A percentile compares a stretch with the other conserved stretches of the same genome.
Evolutionary conservation across 306 rosid genomes (phyloP).

Genomic region (Pueraria montana): DNA sequence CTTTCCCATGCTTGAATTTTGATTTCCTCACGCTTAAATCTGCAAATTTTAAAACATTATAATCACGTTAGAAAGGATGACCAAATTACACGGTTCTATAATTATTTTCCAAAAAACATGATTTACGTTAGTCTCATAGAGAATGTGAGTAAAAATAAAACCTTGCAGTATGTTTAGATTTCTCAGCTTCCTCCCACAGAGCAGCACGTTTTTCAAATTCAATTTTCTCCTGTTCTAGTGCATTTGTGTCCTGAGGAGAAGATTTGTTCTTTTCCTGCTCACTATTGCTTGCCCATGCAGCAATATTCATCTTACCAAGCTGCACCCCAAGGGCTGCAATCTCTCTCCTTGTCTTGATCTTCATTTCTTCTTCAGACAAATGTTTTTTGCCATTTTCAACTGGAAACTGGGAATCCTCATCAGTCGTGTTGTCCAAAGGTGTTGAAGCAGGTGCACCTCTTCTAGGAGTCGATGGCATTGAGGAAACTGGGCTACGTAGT

Average conservation of each 20-base stretch:
- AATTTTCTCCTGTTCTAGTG: slow-evolving; percentile 61
- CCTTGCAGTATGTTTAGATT: slow-evolving; percentile 90
- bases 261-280: slow-evolving; percentile 64
- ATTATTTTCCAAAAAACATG: not conserved
- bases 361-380: slow-evolving; percentile 87
- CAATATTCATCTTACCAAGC: slow-evolving; percentile 93
- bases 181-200: slow-evolving; percentile 92
- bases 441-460: slow-evolving; percentile 80
- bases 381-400: slow-evolving; percentile 52
- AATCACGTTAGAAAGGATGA: slow-evolving; percentile 30
- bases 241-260: slow-evolving; percentile 46
- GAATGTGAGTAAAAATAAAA: slow-evolving; percentile 50
- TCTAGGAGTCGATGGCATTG: slow-evolving; percentile 89
- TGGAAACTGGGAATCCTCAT: slow-evolving; percentile 52
- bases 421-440: slow-evolving; percentile 54
- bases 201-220: slow-evolving; percentile 87
- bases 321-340: slow-evolving; percentile 91
- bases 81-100: not conserved
- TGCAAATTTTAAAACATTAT: slow-evolving; percentile 49
- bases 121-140: slow-evolving; percentile 7
- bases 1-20: slow-evolving; percentile 97
- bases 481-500: slow-evolving; percentile 81
- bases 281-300: slow-evolving; percentile 94
- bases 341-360: slow-evolving; percentile 89
- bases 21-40: slow-evolving; percentile 93